These are phyloP conservation scores for Pholiota microspora DNA, from an alignment of 768 basidiomycete species.

Conservation along the genomic window DNA sequence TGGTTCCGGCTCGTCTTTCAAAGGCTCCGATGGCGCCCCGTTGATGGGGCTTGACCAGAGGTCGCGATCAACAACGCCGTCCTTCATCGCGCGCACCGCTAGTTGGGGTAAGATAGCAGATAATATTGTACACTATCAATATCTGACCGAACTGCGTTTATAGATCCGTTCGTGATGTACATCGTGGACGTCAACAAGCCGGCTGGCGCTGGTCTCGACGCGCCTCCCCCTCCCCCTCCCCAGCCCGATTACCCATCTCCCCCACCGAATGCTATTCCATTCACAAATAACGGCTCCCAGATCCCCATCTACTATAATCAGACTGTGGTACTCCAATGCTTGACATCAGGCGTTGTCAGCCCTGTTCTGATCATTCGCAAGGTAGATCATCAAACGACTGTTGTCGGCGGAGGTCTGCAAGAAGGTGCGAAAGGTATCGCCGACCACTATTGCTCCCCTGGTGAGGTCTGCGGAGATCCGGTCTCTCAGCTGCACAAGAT, in stretches of 20 bases:
- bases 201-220: slow-evolving; percentile 70
- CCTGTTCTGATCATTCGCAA: slow-evolving; percentile 93
- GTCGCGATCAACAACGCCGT: slow-evolving; percentile 70
- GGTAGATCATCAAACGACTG: slow-evolving; percentile 87
- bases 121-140: slow-evolving; percentile 5
- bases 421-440: slow-evolving; percentile 85
- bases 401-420: slow-evolving; percentile 87
- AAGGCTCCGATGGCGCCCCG: slow-evolving; percentile 88
- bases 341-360: slow-evolving; percentile 91
- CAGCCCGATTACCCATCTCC: slow-evolving; percentile 90
- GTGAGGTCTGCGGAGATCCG: slow-evolving; percentile 90
- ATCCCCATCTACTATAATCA: slow-evolving; percentile 97
- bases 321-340: slow-evolving; percentile 91
- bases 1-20: slow-evolving; percentile 89
- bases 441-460: slow-evolving; percentile 77
- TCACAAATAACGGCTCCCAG: slow-evolving; percentile 78
- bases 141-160: slow-evolving; percentile 6
- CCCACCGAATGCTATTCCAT: slow-evolving; percentile 86
- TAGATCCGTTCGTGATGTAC: slow-evolving; percentile 95
- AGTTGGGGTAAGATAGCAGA: slow-evolving; percentile 69
- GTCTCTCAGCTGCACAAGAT: slow-evolving; percentile 97
- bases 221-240: slow-evolving; percentile 76
- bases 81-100: slow-evolving; percentile 86
- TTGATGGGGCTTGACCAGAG: slow-evolving; percentile 79
- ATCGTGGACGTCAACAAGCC: slow-evolving; percentile 93